Percentiles rank a stretch among this genome's conserved stretches.
phyloP scores from a whole-genome alignment of 345 rosid genomes.

The Hibiscus mutabilis region DNA sequence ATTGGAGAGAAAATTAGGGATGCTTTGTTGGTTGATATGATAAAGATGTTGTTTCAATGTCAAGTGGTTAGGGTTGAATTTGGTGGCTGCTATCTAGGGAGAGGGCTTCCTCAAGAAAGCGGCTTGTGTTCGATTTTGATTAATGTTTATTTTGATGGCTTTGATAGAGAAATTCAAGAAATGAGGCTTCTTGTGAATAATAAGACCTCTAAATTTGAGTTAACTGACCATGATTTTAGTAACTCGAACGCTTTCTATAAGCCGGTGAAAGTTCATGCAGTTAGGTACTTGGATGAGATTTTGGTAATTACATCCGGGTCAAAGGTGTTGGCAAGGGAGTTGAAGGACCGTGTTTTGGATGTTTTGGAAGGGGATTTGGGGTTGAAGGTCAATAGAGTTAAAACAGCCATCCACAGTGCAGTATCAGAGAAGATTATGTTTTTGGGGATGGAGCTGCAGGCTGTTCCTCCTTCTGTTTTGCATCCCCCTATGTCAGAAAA shows the following conservation, averaged over 20 bases:
- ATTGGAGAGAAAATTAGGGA: slow-evolving; percentile 61
- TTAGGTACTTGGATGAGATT: slow-evolving; percentile 90
- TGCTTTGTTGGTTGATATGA: slow-evolving; percentile 37
- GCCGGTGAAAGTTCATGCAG: slow-evolving; percentile 60
- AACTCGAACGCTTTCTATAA: slow-evolving; percentile 45
- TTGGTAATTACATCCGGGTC: slow-evolving; percentile 72
- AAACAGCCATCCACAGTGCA: slow-evolving; percentile 71
- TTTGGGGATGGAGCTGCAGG: slow-evolving; percentile 83
- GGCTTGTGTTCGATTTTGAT: slow-evolving; percentile 56
- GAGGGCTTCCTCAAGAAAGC: slow-evolving; percentile 87
- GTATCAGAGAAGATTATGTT: slow-evolving; percentile 72
- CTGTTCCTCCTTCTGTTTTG: slow-evolving; percentile 80
- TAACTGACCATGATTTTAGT: slow-evolving; percentile 21
- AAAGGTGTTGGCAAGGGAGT: slow-evolving; percentile 51
- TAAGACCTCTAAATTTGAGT: slow-evolving; percentile 39
- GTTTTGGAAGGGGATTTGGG: slow-evolving; percentile 51
- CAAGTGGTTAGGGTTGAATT: slow-evolving; percentile 50
- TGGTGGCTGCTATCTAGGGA: slow-evolving; percentile 57
- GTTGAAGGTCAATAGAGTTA: slow-evolving; percentile 54
- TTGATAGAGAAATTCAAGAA: slow-evolving; percentile 66
- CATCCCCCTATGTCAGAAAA: slow-evolving; percentile 77
- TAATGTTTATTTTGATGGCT: slow-evolving; percentile 65
- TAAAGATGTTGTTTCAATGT: slow-evolving; percentile 52
- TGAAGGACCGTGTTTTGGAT: slow-evolving; percentile 49
- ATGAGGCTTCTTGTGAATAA: slow-evolving; percentile 43